Evolutionary conservation across 306 rosid species (phyloP).

Genomic region (Citrullus colocynthis): DNA sequence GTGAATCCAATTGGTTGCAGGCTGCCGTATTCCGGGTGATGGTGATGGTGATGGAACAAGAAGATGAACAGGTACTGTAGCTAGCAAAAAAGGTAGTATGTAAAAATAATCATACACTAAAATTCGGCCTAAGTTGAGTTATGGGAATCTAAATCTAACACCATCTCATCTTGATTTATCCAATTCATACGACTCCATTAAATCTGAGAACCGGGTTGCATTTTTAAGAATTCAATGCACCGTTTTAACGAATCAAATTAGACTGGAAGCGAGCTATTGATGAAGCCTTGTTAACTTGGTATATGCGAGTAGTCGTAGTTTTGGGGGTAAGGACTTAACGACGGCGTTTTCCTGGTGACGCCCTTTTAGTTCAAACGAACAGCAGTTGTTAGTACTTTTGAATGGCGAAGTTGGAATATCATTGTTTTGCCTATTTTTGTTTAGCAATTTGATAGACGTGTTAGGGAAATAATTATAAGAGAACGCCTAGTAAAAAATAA

Average conservation of each 20-base stretch:
- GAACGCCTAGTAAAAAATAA: too few relatives aligned
- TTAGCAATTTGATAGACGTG: too few relatives aligned
- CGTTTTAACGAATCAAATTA: background rate
- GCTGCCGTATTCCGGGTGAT: slow-evolving; percentile 8
- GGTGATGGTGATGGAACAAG: background rate
- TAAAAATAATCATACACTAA: background rate
- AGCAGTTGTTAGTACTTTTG: background rate
- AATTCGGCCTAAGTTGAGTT: background rate
- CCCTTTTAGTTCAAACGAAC: background rate
- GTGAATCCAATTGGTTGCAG: background rate
- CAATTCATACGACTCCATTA: background rate
- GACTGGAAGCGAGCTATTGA: background rate
- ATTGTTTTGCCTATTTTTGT: too few relatives aligned
- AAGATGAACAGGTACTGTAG: background rate
- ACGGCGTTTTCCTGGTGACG: background rate
- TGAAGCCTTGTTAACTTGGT: background rate
- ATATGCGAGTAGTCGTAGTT: background rate
- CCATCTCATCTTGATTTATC: background rate
- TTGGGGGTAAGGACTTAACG: background rate
- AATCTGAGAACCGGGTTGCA: background rate
- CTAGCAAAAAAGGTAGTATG: background rate
- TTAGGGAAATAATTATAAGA: too few relatives aligned
- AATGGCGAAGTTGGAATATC: background rate
- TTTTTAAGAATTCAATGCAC: background rate
- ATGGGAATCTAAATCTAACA: background rate